phyloP scores from a whole-genome alignment of 768 basidiomycete species.

The Candolleomyces eurysporus region DNA sequence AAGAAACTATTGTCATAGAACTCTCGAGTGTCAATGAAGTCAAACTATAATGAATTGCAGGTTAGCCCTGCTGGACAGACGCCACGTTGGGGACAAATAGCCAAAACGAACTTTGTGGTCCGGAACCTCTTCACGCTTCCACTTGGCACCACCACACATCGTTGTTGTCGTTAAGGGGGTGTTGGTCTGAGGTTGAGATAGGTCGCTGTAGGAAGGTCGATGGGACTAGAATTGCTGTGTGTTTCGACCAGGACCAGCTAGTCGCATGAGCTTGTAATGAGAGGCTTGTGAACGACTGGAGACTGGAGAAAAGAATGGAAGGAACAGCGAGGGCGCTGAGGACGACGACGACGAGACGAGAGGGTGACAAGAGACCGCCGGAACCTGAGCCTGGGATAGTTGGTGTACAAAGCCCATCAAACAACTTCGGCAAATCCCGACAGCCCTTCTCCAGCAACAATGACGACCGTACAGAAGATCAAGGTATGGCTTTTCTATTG shows the following conservation, averaged over 20 bases:
- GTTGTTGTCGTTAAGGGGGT: constrained; percentile 32
- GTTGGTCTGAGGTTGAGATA: constrained; percentile 20
- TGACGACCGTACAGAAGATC: constrained; percentile 92
- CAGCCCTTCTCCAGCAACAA: constrained; percentile 48
- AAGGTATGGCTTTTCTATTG: constrained; percentile 48
- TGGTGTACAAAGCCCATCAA: constrained; percentile 12
- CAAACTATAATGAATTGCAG: constrained; percentile 61
- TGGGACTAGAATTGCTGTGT: constrained; percentile 23
- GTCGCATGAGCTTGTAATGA: constrained; percentile 43
- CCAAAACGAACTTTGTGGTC: constrained; percentile 83
- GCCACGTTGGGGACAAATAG: neutral
- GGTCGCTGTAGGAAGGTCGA: constrained; percentile 15
- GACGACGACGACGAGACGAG: constrained; percentile 8
- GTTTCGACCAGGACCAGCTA: constrained; percentile 40
- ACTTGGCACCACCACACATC: constrained; percentile 70
- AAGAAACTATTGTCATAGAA: constrained; percentile 85
- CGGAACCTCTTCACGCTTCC: constrained; percentile 96
- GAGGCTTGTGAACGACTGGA: constrained; percentile 24
- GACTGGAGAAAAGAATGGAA: constrained; percentile 14
- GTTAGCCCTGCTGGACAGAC: neutral
- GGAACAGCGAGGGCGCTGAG: constrained; percentile 11
- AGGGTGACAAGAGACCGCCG: constrained; percentile 9
- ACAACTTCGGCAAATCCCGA: constrained; percentile 37
- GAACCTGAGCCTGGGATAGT: constrained; percentile 14
- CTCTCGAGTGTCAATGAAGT: constrained; percentile 92